A percentile compares a stretch with the other conserved stretches of the same genome.
Evolutionary conservation across 2,329 filamentous ascomycete genomes (phyloP).

Genomic region (Intubia oerlemansii): DNA sequence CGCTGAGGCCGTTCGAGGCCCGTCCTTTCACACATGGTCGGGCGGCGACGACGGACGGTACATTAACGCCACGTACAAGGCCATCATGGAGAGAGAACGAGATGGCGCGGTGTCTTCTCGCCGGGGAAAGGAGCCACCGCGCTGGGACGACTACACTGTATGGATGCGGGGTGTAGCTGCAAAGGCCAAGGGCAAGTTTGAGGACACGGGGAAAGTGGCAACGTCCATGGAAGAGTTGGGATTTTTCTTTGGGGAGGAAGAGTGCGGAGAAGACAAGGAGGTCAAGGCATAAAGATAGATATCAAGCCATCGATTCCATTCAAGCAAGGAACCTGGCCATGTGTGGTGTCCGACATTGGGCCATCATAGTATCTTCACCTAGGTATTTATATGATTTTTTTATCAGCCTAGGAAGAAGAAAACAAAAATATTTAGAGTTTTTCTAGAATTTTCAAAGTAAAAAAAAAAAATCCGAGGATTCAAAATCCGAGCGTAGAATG

Average conservation of each 20-base stretch:
- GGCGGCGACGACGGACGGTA: conserved; percentile 43
- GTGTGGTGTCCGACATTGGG: no score
- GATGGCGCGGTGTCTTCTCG: conserved; percentile 24
- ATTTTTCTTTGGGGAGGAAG: conserved; percentile 27
- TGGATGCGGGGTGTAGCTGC: conserved; percentile 52
- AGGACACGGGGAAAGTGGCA: conserved; percentile 39
- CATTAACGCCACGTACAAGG: conserved; percentile 46
- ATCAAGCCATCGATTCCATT: no score
- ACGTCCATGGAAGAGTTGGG: conserved; percentile 52
- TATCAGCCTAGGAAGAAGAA: no score
- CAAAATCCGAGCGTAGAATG: no score
- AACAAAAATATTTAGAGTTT: no score
- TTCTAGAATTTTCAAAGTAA: no score
- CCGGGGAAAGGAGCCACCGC: conserved; percentile 43
- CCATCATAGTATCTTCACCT: no score
- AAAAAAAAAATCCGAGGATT: no score
- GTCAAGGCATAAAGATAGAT: no score
- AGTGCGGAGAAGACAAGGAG: no score
- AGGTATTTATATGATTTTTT: no score
- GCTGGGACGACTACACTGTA: conserved; percentile 48
- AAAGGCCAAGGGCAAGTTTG: conserved; percentile 52
- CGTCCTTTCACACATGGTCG: conserved; percentile 24
- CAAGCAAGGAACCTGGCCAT: no score
- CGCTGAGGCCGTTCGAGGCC: conserved; percentile 26
- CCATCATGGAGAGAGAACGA: conserved; percentile 22